These are phyloP conservation scores for Paecilomyces variotii DNA, from an alignment of 2,329 filamentous ascomycete genomes.

Conservation along the genomic window DNA sequence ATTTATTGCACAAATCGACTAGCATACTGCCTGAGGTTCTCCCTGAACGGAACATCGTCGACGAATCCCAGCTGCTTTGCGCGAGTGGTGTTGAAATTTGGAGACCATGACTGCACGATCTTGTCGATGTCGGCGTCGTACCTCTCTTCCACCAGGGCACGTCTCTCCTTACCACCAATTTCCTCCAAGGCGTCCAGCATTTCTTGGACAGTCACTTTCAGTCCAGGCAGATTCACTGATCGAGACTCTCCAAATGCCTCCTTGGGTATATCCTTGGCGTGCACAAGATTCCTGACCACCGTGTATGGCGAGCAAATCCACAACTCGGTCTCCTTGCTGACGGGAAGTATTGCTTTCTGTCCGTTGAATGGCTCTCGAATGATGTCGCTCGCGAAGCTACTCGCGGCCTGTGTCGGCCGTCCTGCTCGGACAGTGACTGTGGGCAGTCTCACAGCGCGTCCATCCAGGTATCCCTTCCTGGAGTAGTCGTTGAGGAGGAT, in stretches of 20 bases:
- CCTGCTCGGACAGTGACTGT: constrained; percentile 47
- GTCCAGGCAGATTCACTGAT: constrained; percentile 47
- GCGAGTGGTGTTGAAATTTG: constrained; percentile 47
- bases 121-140: constrained; percentile 47
- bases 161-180: constrained; percentile 48
- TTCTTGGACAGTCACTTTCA: constrained; percentile 51
- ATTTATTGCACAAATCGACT: constrained; percentile 20
- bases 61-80: constrained; percentile 44
- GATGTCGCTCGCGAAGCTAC: constrained; percentile 46
- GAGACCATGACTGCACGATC: constrained; percentile 55
- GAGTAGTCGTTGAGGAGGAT: constrained; percentile 45
- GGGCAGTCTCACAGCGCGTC: constrained; percentile 39
- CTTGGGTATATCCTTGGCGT: constrained; percentile 42
- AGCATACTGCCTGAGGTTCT: constrained; percentile 34
- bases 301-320: constrained; percentile 52
- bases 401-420: constrained; percentile 44
- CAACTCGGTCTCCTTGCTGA: constrained; percentile 44
- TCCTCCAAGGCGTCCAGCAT: constrained; percentile 52
- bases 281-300: constrained; percentile 47
- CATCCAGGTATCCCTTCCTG: constrained; percentile 42
- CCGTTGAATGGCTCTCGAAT: constrained; percentile 47
- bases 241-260: constrained; percentile 47
- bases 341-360: constrained; percentile 43
- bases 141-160: constrained; percentile 48
- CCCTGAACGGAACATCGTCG: constrained; percentile 33